These are phyloP conservation scores for Yamadazyma kanchanaburiensis DNA, from an alignment of 1,139 yeast genomes.

Conservation along the genomic window DNA sequence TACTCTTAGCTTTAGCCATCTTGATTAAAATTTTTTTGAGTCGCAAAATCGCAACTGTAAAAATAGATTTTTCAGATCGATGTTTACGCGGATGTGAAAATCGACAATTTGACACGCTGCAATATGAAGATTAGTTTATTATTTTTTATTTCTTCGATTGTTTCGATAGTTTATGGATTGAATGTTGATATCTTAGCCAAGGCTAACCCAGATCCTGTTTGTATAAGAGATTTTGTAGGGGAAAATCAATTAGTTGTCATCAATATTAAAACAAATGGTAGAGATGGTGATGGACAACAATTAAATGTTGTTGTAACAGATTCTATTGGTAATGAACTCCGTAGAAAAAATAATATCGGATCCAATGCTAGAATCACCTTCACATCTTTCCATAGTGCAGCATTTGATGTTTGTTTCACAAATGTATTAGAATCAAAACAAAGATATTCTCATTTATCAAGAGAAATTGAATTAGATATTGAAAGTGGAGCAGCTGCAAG, in stretches of 20 bases:
- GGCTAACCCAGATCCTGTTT: conserved; percentile 41
- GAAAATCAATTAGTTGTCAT: conserved; percentile 85
- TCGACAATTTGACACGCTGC: no score
- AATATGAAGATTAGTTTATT: conserved; percentile 6
- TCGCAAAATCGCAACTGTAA: no score
- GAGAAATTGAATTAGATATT: conserved; percentile 83
- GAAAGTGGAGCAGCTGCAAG: conserved; percentile 97
- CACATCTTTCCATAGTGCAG: conserved; percentile 77
- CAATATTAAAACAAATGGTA: conserved; percentile 69
- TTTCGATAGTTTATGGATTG: conserved; percentile 26
- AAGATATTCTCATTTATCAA: conserved; percentile 33
- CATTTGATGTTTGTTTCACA: conserved; percentile 88
- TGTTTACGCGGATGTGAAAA: conserved; percentile 6
- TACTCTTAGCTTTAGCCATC: conserved; percentile 44
- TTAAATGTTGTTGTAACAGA: conserved; percentile 63
- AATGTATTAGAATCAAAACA: conserved; percentile 50
- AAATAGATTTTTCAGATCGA: neutral
- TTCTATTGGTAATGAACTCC: conserved; percentile 67
- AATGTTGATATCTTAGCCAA: conserved; percentile 40
- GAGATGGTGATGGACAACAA: conserved; percentile 80
- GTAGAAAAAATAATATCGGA: conserved; percentile 60
- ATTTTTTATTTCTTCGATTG: conserved; percentile 15
- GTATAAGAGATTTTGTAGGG: conserved; percentile 87
- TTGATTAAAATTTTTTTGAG: no score
- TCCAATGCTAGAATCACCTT: conserved; percentile 73